phyloP scores from a whole-genome alignment of 2,329 filamentous ascomycete genomes.

The Pseudomassariella vexata region DNA sequence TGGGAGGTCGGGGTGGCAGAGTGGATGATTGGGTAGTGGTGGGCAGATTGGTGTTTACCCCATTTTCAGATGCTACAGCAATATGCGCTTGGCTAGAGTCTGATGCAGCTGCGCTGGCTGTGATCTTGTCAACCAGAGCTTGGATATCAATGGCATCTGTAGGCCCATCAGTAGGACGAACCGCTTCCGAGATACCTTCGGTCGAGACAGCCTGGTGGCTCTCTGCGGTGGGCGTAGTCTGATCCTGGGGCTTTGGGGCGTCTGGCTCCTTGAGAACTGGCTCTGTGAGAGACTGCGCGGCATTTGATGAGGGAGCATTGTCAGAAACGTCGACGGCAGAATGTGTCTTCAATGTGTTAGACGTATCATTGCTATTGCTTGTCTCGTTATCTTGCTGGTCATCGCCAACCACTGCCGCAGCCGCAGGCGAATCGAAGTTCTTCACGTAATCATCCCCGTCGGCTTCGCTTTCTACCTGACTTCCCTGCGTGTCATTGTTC shows the following conservation, averaged over 20 bases:
- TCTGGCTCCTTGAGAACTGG: too few relatives aligned
- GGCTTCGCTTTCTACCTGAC: conserved; percentile 13
- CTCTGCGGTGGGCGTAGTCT: too few relatives aligned
- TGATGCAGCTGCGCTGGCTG: conserved; percentile 16
- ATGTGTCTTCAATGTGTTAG: conserved; percentile 8
- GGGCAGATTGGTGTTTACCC: conserved; percentile 18
- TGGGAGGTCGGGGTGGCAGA: conserved; percentile 41
- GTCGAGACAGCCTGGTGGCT: too few relatives aligned
- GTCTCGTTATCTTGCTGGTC: conserved; percentile 31
- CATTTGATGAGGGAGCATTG: too few relatives aligned
- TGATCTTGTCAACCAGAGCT: conserved; percentile 20
- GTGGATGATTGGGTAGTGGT: conserved; percentile 24
- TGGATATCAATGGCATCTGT: conserved; percentile 20
- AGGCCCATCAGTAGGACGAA: too few relatives aligned
- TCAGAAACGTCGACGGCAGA: conserved; percentile 5
- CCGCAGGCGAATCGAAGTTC: conserved; percentile 42
- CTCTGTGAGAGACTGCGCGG: too few relatives aligned
- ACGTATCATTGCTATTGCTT: conserved; percentile 11
- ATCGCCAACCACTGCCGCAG: too few relatives aligned
- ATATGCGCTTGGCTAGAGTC: conserved; percentile 22
- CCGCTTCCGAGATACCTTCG: too few relatives aligned
- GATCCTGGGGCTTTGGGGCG: too few relatives aligned
- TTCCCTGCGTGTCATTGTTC: conserved; percentile 23
- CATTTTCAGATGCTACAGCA: too few relatives aligned
- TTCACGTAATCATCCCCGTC: conserved; percentile 45